A percentile compares a stretch with the other conserved stretches of the same genome.
phyloP scores from a whole-genome alignment of 768 basidiomycete species.

The Calvatia gigantea region DNA sequence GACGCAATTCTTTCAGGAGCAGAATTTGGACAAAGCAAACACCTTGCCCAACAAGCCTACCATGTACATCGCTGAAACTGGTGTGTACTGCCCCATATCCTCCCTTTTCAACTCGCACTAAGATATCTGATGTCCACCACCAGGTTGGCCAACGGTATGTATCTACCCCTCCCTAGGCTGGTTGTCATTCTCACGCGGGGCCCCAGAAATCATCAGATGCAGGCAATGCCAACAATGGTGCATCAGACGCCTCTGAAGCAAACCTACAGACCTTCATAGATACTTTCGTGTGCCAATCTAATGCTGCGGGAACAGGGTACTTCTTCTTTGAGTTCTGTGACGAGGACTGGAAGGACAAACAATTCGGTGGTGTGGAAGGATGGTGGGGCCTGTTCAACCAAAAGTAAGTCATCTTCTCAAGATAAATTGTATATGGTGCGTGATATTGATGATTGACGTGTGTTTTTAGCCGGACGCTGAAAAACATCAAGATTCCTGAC shows the following conservation, averaged over 20 bases:
- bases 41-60: conserved; percentile 64
- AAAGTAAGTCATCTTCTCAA: conserved; percentile 26
- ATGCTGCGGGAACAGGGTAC: conserved; percentile 75
- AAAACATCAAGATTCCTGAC: conserved; percentile 63
- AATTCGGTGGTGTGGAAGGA: conserved; percentile 79
- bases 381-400: conserved; percentile 48
- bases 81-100: conserved; percentile 30
- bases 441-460: neutral
- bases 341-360: conserved; percentile 73
- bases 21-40: conserved; percentile 57
- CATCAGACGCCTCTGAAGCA: conserved; percentile 53
- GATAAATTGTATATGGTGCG: neutral
- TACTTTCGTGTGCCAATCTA: conserved; percentile 85
- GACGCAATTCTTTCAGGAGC: conserved; percentile 64
- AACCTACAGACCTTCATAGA: conserved; percentile 83
- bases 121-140: neutral
- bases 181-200: neutral
- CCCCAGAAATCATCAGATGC: conserved; percentile 55
- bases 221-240: conserved; percentile 61
- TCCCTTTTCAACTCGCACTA: neutral
- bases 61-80: conserved; percentile 95
- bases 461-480: conserved; percentile 57
- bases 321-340: conserved; percentile 89
- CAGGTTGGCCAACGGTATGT: conserved; percentile 62
- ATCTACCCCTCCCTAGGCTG: neutral